Base-by-base conservation (phyloP, 768 basidiomycete species). In the Rhodosporidiobolus sp. region DNA sequence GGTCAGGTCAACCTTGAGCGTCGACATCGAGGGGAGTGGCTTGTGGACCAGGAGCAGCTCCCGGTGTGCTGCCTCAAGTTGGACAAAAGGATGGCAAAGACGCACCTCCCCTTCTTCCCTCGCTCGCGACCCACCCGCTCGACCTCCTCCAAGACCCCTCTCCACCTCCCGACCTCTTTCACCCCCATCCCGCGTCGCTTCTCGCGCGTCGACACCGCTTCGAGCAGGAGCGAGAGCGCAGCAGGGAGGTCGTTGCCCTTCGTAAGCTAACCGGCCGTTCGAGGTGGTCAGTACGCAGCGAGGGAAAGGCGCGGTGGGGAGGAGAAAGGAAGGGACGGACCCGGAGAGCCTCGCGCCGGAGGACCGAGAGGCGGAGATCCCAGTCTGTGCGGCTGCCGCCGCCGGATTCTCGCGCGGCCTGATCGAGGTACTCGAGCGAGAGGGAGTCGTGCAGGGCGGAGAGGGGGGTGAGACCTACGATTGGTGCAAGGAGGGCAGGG, bases 161-260 rank as follows among this genome's bases (percentile, higher is more conserved):
- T 28, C 66, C 68, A 69, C 26, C n/a, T 12, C 6, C 35, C 1
- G 0, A 63, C 24, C 32, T 69, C 68, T 14, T 17, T 20, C 24
- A 46, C 10, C 7, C 72, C 72, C 38, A 66, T 38, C 28, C 30
- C 43, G 0, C 2, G 8, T 24, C 72, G 35, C 38, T 66, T 59
- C 43, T 43, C 46, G 16, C 55, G 34, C 38, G 60, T 38, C 1
- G 69, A 63, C n/a, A 73, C 59, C 8, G 52, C 54, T 1, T 12
- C 4, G 12, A 73, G 38, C 6, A 73, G 26, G 3, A 65, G 9
- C 17, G 11, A 24, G 26, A 65, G 50, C 4, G 72, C 72, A 17
- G 59, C 55, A 12, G 49, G 48, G 24, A 12, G 32, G 4, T 59
- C 22, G 14, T 61, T 43, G 6, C 52, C 30, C 19, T 16, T 30